Conservation (phyloP, 129 eudicot genomes). For the Saposhnikovia divaricata region DNA sequence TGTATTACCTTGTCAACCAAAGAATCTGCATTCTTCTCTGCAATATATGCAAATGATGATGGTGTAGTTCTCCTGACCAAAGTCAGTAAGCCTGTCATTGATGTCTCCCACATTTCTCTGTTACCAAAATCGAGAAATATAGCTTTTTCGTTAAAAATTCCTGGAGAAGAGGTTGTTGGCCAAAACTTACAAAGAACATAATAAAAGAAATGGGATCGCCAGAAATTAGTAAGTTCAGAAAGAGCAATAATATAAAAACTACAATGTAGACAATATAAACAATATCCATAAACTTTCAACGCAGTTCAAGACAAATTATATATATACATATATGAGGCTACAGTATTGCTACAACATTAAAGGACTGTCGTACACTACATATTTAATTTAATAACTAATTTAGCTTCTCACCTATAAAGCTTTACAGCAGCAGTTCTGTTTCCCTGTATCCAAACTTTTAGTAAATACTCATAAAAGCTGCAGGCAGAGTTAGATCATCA, state of each 20-base stretch:
- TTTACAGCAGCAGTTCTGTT: slow-evolving; percentile 75
- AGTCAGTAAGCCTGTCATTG: slow-evolving; percentile 88
- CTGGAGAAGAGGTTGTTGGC: not conserved
- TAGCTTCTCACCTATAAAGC: slow-evolving; percentile 69
- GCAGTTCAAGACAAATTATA: not conserved
- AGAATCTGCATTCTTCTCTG: slow-evolving; percentile 80
- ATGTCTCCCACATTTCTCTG: slow-evolving; percentile 99
- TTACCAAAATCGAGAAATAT: slow-evolving; percentile 15
- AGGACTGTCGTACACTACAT: not conserved
- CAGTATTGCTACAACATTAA: not conserved
- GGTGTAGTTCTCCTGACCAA: slow-evolving; percentile 89
- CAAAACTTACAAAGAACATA: not conserved
- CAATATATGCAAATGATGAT: slow-evolving; percentile 74
- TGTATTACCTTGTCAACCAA: slow-evolving; percentile 62
- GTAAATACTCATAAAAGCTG: slow-evolving; percentile 97
- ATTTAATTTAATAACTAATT: not conserved
- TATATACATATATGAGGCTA: not conserved
- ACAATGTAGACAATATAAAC: not conserved
- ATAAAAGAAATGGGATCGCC: not conserved
- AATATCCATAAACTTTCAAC: not conserved
- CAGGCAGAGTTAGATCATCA: slow-evolving; percentile 19
- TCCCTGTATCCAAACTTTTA: slow-evolving; percentile 99
- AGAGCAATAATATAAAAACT: not conserved
- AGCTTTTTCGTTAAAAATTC: not conserved
- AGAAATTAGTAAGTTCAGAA: not conserved